Conservation (phyloP, 805 yeast species). For the Kodamaea leandrae region DNA sequence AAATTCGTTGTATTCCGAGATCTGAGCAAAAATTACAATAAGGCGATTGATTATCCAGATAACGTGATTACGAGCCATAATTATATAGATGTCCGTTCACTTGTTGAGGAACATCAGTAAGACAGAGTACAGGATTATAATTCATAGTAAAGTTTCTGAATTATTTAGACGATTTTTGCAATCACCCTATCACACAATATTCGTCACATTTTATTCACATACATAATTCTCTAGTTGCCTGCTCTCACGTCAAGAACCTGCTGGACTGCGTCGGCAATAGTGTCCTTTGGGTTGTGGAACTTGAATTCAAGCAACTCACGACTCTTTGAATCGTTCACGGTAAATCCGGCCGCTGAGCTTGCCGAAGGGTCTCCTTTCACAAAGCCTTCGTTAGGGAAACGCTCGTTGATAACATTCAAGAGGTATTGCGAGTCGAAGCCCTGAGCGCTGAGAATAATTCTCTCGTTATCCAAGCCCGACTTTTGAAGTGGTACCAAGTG, state of each 20-base stretch:
- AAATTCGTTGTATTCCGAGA: no score
- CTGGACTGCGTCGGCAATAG: neutral
- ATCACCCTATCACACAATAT: no score
- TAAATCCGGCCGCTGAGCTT: neutral
- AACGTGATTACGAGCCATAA: no score
- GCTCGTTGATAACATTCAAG: conserved; percentile 18
- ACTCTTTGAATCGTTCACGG: conserved; percentile 17
- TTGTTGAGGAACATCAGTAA: no score
- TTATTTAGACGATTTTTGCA: no score
- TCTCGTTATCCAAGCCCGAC: conserved; percentile 20
- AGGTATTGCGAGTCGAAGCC: conserved; percentile 19
- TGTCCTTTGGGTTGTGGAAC: conserved; percentile 12
- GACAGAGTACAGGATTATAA: no score
- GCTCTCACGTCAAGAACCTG: neutral
- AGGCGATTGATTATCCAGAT: no score
- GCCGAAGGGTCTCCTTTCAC: conserved; percentile 17
- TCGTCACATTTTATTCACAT: no score
- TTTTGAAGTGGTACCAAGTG: conserved; percentile 33
- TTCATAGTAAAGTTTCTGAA: no score
- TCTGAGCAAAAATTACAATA: no score
- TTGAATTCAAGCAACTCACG: conserved; percentile 18
- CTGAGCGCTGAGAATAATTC: conserved; percentile 27
- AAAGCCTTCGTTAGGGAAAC: conserved; percentile 20
- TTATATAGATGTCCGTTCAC: no score
- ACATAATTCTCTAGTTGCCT: no score